These are phyloP conservation scores for Tremella fuciformis DNA, from an alignment of 768 basidiomycete genomes.

Conservation along the genomic window DNA sequence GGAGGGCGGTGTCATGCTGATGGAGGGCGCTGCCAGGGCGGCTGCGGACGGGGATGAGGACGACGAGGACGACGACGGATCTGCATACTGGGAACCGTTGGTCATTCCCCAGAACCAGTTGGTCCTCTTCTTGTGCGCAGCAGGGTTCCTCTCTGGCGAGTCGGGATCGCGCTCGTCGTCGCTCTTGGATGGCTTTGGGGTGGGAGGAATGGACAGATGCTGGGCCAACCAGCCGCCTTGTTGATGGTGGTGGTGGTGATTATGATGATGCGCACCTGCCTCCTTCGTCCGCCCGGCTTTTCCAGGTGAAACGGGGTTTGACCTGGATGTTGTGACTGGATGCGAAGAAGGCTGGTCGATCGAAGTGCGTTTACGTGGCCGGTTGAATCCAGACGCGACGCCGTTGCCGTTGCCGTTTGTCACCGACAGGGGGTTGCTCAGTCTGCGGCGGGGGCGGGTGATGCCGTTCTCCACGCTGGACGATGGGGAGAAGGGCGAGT, in stretches of 20 bases:
- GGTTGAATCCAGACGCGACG: conserved; percentile 1
- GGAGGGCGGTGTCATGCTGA: conserved; percentile 29
- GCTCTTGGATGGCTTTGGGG: conserved; percentile 1
- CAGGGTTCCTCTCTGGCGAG: not conserved
- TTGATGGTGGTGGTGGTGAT: not conserved
- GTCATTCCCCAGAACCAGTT: conserved; percentile 26
- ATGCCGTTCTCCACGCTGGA: conserved; percentile 5
- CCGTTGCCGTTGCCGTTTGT: conserved; percentile 4
- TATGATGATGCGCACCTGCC: not conserved
- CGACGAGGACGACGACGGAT: conserved; percentile 5
- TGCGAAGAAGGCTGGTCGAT: conserved; percentile 7
- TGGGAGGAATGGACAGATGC: not conserved
- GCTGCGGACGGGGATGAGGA: not conserved
- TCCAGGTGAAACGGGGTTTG: no score
- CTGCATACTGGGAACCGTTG: not conserved
- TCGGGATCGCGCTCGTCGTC: conserved; percentile 8
- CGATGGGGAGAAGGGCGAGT: conserved; percentile 1
- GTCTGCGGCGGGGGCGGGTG: not conserved
- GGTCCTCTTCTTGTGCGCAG: conserved; percentile 5
- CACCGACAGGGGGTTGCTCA: not conserved
- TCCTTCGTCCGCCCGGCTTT: no score
- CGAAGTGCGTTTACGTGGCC: conserved; percentile 5
- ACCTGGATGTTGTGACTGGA: not conserved
- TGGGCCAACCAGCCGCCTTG: conserved; percentile 1
- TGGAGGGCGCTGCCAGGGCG: conserved; percentile 14